phyloP scores from a whole-genome alignment of 495 filamentous ascomycete genomes.

The Xylaria cubensis region DNA sequence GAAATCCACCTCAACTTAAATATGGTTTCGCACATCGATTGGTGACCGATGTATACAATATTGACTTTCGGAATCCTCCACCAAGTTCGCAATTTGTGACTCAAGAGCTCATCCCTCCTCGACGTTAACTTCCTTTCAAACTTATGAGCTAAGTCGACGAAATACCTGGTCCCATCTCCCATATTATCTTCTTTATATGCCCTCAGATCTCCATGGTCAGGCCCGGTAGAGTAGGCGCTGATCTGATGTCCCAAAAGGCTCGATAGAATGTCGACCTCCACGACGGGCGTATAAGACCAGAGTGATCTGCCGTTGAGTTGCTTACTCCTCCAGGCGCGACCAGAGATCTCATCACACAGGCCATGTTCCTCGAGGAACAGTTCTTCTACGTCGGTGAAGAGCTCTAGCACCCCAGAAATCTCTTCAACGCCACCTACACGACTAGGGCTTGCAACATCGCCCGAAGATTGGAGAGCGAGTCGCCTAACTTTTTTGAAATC shows the following conservation, averaged over 20 bases:
- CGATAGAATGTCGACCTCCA: background rate
- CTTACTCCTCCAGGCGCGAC: background rate
- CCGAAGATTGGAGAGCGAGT: conserved; percentile 7
- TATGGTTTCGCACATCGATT: background rate
- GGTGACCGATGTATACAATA: background rate
- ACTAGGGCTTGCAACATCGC: background rate
- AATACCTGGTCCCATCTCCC: conserved; percentile 3
- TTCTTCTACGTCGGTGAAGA: conserved; percentile 14
- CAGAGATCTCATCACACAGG: too few species aligned
- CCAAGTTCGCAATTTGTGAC: background rate
- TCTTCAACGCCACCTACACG: background rate
- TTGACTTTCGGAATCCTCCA: conserved; percentile 11
- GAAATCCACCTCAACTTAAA: conserved; percentile 2
- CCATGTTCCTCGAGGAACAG: conserved; percentile 1
- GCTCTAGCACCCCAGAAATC: background rate
- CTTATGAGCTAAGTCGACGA: background rate
- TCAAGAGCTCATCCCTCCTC: conserved; percentile 1
- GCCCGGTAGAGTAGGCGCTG: background rate
- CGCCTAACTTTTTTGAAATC: conserved; percentile 18
- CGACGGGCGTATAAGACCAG: conserved; percentile 6
- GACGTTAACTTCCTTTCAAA: background rate
- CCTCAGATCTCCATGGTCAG: background rate
- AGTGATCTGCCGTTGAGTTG: background rate
- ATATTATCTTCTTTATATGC: conserved; percentile 7
- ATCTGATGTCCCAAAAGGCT: background rate